phyloP scores from a whole-genome alignment of 2,329 filamentous ascomycete genomes.

The Sporothrix brunneoviolacea region DNA sequence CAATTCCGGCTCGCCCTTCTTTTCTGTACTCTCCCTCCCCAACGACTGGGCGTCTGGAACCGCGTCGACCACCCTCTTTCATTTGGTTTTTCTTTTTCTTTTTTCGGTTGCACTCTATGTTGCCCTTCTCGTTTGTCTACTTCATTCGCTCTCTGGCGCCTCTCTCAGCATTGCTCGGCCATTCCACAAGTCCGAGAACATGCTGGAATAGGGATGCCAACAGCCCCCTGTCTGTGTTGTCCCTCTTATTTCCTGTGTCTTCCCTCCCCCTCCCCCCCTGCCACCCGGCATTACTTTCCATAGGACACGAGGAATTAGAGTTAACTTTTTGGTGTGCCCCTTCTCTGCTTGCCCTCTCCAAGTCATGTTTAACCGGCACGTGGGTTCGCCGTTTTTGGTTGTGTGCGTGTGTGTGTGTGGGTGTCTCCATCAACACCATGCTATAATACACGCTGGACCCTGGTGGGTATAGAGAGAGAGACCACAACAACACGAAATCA shows the following conservation, averaged over 20 bases:
- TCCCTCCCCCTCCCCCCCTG: background rate
- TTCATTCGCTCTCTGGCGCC: too few species aligned
- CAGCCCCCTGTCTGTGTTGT: background rate
- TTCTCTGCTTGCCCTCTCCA: background rate
- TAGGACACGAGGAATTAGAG: background rate
- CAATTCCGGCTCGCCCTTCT: too few species aligned
- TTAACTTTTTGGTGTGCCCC: background rate
- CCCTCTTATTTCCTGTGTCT: background rate
- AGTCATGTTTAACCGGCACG: constrained; percentile 8
- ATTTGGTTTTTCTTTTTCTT: background rate
- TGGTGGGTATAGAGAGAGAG: too few species aligned
- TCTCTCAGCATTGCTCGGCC: constrained; percentile 3
- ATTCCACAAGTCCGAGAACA: background rate
- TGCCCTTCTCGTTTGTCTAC: too few species aligned
- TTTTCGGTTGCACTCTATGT: background rate
- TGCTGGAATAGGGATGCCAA: background rate
- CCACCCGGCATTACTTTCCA: constrained; percentile 1
- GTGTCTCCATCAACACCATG: background rate
- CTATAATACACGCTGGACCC: too few species aligned
- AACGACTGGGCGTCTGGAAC: background rate
- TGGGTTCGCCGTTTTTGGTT: constrained; percentile 1
- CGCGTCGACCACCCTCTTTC: background rate
- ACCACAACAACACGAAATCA: too few species aligned
- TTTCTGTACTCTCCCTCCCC: background rate
- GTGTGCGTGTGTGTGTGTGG: background rate